Evolutionary conservation across 306 rosid species (phyloP).

Genomic region (Vigna trinervia): DNA sequence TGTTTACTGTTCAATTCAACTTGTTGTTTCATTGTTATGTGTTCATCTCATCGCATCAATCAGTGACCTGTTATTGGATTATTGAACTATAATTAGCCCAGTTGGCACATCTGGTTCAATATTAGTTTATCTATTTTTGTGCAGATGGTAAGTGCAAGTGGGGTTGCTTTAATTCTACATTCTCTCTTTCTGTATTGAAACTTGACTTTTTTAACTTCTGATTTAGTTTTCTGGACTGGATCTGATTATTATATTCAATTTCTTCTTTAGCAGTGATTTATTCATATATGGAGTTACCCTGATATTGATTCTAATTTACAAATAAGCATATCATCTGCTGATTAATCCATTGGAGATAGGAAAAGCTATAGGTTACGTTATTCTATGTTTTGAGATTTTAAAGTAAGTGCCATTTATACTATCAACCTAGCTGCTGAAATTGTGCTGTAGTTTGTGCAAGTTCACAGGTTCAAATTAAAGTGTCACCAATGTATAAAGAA

Average conservation of each 20-base stretch:
- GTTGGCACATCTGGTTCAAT: conserved; percentile 1
- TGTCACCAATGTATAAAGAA: background rate
- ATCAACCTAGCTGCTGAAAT: too few relatives aligned
- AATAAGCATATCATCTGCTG: background rate
- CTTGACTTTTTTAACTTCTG: background rate
- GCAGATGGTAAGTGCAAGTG: conserved; percentile 4
- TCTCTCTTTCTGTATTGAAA: background rate
- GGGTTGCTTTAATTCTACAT: conserved; percentile 22
- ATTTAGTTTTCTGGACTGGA: background rate
- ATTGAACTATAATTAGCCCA: conserved; percentile 6
- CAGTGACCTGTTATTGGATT: background rate
- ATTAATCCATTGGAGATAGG: background rate
- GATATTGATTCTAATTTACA: background rate
- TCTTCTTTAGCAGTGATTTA: background rate
- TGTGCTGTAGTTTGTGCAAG: too few relatives aligned
- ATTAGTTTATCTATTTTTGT: background rate
- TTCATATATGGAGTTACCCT: background rate
- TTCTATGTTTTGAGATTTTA: too few relatives aligned
- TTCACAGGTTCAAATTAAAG: too few relatives aligned
- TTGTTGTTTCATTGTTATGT: conserved; percentile 13
- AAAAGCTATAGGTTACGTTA: too few relatives aligned
- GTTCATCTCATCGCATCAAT: conserved; percentile 7
- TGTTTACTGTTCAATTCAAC: background rate
- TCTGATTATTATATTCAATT: conserved; percentile 7
- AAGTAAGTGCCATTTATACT: too few relatives aligned